Base-by-base conservation (phyloP, 1,284 basidiomycete genomes). In the Malassezia sp. region DNA sequence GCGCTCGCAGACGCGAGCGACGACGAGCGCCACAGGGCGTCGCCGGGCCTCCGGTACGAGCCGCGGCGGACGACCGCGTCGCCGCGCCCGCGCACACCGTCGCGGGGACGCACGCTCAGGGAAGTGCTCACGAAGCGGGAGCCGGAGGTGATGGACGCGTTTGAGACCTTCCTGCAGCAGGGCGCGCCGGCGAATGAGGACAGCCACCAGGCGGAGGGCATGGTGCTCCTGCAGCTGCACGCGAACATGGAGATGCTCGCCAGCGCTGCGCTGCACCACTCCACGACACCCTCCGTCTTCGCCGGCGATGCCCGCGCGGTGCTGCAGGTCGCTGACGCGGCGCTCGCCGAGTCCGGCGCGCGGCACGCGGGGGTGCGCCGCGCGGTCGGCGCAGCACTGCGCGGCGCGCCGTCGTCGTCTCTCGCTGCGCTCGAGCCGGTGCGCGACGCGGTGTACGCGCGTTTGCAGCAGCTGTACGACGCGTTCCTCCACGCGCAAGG, bases 381-480 rank as follows among this genome's bases (percentile, higher is more conserved):
- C 8, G 43, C 33, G 18, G 40, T 50, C 18, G 30, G 26, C 21
- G 12, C n/a, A 10, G 30, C 38, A 3, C 27, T 40, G 14, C 23
- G 27, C 17, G 22, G 20, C 2, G n/a, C n/a, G n/a, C 10, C 27
- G 11, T 15, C 28, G 9, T 2, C 15, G 3, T 29, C 17, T 15
- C 34, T 36, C 1, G 11, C 11, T 10, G 24, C 15, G 5, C 12
- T 50, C 15, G 9, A 17, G 11, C 36, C 33, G 8, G 26, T 50
- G 17, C 42, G 35, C 14, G 5, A 17, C 5, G 37, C 37, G 11
- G 12, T 50, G 3, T 11, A 33, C 2, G 23, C 27, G 34, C 48
- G 48, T 8, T 24, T 50, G 28, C 42, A 44, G 48, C 37, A 42
- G 38, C 37, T 50, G 27, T 50, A 36, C 22, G 42, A 50, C 23